Conservation (phyloP, 495 filamentous ascomycete genomes). For the Emericellopsis terricola region DNA sequence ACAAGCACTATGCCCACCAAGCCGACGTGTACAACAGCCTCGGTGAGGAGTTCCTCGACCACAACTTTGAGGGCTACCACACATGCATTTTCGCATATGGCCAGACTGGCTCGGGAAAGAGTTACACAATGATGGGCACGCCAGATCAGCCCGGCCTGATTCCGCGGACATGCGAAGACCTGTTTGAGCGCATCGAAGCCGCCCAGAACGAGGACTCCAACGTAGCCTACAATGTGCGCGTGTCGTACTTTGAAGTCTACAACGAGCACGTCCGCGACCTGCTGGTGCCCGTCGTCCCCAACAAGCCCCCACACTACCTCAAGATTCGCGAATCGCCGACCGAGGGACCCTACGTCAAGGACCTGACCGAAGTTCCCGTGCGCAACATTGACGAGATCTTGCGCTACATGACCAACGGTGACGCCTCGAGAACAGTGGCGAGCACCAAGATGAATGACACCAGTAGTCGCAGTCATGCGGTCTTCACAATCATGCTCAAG, state of each 20-base stretch:
- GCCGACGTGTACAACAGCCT: constrained; percentile 89
- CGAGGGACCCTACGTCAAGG: constrained; percentile 96
- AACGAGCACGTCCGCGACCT: constrained; percentile 98
- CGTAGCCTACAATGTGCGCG: constrained; percentile 88
- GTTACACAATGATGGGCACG: constrained; percentile 99
- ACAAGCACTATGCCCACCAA: constrained; percentile 45
- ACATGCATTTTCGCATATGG: constrained; percentile 99
- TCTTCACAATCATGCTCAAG: constrained; percentile 95
- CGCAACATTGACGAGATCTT: constrained; percentile 68
- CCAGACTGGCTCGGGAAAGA: constrained; percentile 94
- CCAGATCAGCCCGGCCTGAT: constrained; percentile 74
- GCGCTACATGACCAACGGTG: constrained; percentile 77
- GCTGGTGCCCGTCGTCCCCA: constrained; percentile 51
- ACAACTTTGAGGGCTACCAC: constrained; percentile 98
- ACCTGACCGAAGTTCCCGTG: constrained; percentile 81
- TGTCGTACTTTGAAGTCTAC: constrained; percentile 98
- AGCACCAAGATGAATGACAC: constrained; percentile 99
- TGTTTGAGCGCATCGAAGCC: constrained; percentile 85
- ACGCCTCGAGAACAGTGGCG: constrained; percentile 74
- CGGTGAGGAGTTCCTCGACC: constrained; percentile 93
- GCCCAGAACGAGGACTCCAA: constrained; percentile 57
- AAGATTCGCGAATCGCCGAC: constrained; percentile 92
- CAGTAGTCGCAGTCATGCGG: constrained; percentile 80
- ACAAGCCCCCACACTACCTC: constrained; percentile 71
- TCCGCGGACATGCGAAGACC: constrained; percentile 87